Base-by-base conservation (phyloP, 495 filamentous ascomycete species). In the Annulohypoxylon moriforme region DNA sequence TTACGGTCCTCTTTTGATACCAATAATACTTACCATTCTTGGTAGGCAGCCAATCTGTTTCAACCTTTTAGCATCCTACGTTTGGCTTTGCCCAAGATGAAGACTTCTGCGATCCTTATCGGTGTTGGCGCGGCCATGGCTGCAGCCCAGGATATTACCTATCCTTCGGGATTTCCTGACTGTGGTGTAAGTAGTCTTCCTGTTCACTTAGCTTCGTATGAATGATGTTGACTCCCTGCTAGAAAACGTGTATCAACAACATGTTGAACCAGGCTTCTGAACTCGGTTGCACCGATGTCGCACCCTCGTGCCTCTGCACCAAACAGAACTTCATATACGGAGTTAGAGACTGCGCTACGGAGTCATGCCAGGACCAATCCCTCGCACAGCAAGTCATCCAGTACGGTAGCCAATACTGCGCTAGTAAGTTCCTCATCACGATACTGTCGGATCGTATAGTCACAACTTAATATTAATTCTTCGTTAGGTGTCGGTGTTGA, bases 321-420 rank as follows among this genome's bases (percentile, higher is more conserved):
- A 86, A 87, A 66, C 53, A 73, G 38, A 75, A 93, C 85, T 96
- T 94, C 80, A 77, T 79, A 66, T 91, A 88, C 75, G 93, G 93
- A 76, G 83, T 97, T 66, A 90, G 88, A 52, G 93, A 97, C 82
- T 97, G 93, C 85, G 87, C 92, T 57, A 78, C 82, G 62, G 78
- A 91, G 80, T 84, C 87, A 56, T 96, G 93, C 84, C 78, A 80
- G 13, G 59, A 75, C 33, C 66, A 76, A 6, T 64, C 64, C n/a
- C 60, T 67, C 1, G 77, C 79, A 53, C 64, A 75, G 42, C 61
- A 67, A 13, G 76, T 76, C 40, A 75, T 83, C 68, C 24, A 64
- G 44, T 82, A 79, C 64, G 81, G 71, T 47, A 70, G 78, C 62
- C 64, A 72, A 42, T 71, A 77, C 55, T 84, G 82, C 60, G 69